Base-by-base conservation (phyloP, 2,329 filamentous ascomycete genomes). In the Decorospora gaudefroyi region DNA sequence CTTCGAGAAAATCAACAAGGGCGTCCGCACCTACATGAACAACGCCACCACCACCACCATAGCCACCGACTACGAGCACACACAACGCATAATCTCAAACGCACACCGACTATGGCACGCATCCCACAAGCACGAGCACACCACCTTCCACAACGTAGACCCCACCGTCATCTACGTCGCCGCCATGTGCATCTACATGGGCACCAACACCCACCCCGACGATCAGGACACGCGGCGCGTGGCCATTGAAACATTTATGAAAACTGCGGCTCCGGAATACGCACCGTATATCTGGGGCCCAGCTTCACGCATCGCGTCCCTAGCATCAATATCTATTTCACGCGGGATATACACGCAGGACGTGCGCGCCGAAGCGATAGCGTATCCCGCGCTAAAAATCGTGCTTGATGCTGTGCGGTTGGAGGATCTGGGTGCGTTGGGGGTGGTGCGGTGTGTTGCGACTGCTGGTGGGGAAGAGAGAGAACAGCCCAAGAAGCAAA, bases 361-460 rank as follows among this genome's bases (percentile, higher is more conserved):
- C n/a, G n/a, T n/a, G 67, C 21, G 66, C 71, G 4, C 72, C 89
- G 43, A 9, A 37, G 75, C 89, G 27, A 69, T 62, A n/a, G 12
- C 62, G 70, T 36, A 57, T 41, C 88, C 88, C 1, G 88, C 92
- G 67, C 74, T 92, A 25, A 88, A 82, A 0, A 80, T 95, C 30
- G 89, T 96, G 16, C 90, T 96, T 72, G 91, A 96, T 71, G 90
- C 90, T 2, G 90, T 96, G 72, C 79, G 90, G 9, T 75, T 96
- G 13, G 91, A 96, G 71, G 86, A 88, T 3, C 82, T 96, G 22
- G 91, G 91, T 1, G 90, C 82, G 3, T 76, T 91, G 32, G 81
- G 29, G 0, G 10, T 41, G 10, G n/a, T 33, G n/a, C 38, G 38
- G n/a, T n/a, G n/a, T n/a, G n/a, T 80, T 30, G 90, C 90, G 65